Evolutionary conservation across 768 basidiomycete genomes (phyloP).

Genomic region (Tulasnella sp.): DNA sequence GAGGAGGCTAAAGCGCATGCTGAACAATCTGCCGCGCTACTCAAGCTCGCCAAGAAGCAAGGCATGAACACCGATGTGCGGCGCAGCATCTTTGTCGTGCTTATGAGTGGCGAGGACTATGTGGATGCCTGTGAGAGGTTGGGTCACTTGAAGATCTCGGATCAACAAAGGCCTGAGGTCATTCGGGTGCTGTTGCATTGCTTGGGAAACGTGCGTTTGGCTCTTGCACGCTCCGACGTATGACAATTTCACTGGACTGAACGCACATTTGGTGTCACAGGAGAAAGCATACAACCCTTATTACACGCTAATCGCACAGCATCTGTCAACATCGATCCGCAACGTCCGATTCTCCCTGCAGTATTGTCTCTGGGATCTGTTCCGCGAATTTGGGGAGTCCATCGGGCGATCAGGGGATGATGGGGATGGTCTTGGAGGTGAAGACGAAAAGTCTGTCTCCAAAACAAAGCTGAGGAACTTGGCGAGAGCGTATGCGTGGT

Average conservation of each 20-base stretch:
- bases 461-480: conserved; percentile 61
- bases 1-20: conserved; percentile 33
- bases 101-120: conserved; percentile 97
- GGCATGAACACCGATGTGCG: conserved; percentile 99
- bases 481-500: conserved; percentile 87
- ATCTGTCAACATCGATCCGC: conserved; percentile 66
- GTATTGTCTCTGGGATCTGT: conserved; percentile 94
- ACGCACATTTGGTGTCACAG: conserved; percentile 42
- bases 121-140: conserved; percentile 93
- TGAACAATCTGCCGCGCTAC: conserved; percentile 43
- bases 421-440: conserved; percentile 45
- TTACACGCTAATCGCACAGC: conserved; percentile 83
- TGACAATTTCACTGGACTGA: neutral
- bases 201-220: conserved; percentile 70
- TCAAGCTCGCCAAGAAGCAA: conserved; percentile 84
- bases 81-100: conserved; percentile 81
- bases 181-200: conserved; percentile 91
- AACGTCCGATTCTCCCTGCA: conserved; percentile 89
- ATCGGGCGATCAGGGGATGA: conserved; percentile 71
- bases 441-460: conserved; percentile 46
- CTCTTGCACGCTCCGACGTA: conserved; percentile 22
- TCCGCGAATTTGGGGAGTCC: conserved; percentile 84
- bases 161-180: conserved; percentile 91
- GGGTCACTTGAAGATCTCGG: conserved; percentile 73
- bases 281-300: conserved; percentile 94